Percentiles rank a stretch among this genome's conserved stretches.
Evolutionary conservation across 805 yeast genomes (phyloP).

Genomic region (Metschnikowia lunata): DNA sequence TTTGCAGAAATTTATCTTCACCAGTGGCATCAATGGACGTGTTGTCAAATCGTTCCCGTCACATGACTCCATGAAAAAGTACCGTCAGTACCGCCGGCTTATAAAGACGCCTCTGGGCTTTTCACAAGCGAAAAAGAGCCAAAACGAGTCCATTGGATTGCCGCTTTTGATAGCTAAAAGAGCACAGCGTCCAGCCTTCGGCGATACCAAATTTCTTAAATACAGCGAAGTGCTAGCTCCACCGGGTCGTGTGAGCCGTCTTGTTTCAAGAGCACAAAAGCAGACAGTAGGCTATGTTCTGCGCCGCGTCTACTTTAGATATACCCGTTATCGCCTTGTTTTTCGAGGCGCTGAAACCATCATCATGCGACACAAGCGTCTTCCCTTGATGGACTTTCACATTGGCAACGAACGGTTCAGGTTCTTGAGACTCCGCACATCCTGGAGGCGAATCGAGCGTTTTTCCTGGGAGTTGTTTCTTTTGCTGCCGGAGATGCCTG

Average conservation of each 20-base stretch:
- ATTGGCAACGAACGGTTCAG: conserved; percentile 9
- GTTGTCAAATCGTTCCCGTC: conserved; percentile 10
- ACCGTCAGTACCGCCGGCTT: conserved; percentile 7
- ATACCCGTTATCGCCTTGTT: conserved; percentile 10
- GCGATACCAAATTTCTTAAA: conserved; percentile 9
- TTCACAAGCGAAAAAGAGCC: conserved; percentile 8
- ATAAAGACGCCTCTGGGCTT: conserved; percentile 1
- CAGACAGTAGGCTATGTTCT: conserved; percentile 6
- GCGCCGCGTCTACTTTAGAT: conserved; percentile 7
- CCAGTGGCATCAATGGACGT: conserved; percentile 7
- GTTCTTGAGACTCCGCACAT: conserved; percentile 6
- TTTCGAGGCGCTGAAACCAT: conserved; percentile 7
- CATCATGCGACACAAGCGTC: conserved; percentile 8
- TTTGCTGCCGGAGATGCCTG: conserved; percentile 5
- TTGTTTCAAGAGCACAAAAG: too few species aligned
- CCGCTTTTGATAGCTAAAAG: conserved; percentile 12
- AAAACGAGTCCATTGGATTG: conserved; percentile 11
- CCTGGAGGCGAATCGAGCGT: neutral
- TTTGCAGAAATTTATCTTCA: conserved; percentile 8
- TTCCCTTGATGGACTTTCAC: conserved; percentile 12
- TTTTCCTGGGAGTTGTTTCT: conserved; percentile 11
- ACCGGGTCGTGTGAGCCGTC: too few species aligned
- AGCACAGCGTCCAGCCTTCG: conserved; percentile 4
- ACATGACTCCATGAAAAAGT: conserved; percentile 8
- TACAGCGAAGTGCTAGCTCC: conserved; percentile 8